Conservation (phyloP, 1,284 basidiomycete species). For the Naganishia albida region DNA sequence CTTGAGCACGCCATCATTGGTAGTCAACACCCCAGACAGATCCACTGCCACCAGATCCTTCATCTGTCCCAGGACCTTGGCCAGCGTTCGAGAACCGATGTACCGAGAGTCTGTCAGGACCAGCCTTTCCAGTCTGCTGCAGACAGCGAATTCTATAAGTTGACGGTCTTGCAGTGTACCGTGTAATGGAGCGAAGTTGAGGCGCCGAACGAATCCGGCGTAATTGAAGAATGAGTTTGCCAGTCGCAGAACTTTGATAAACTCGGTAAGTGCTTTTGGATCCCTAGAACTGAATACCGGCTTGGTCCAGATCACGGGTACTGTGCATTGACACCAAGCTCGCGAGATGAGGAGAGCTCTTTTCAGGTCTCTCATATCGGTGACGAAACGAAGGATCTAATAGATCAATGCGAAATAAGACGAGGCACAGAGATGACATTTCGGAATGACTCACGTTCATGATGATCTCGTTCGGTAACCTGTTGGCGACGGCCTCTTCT, state of each 20-base stretch:
- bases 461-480: constrained; percentile 31
- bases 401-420: not conserved
- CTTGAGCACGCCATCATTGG: constrained; percentile 70
- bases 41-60: constrained; percentile 85
- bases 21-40: constrained; percentile 70
- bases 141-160: constrained; percentile 71
- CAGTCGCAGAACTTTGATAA: constrained; percentile 38
- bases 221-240: constrained; percentile 78
- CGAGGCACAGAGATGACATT: too few species aligned
- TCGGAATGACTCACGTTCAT: constrained; percentile 20
- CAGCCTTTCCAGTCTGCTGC: constrained; percentile 83
- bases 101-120: constrained; percentile 81
- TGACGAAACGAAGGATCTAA: constrained; percentile 85
- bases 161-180: constrained; percentile 74
- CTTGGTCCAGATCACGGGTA: constrained; percentile 94
- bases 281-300: constrained; percentile 68
- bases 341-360: constrained; percentile 79
- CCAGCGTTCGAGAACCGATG: constrained; percentile 70
- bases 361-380: constrained; percentile 71
- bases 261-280: constrained; percentile 52
- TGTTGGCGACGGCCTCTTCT: constrained; percentile 5
- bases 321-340: constrained; percentile 92
- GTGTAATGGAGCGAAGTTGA: constrained; percentile 81
- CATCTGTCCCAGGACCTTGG: constrained; percentile 68
- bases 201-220: constrained; percentile 79